phyloP scores from a whole-genome alignment of 179 eudicot species.

The Beta corolliflora region DNA sequence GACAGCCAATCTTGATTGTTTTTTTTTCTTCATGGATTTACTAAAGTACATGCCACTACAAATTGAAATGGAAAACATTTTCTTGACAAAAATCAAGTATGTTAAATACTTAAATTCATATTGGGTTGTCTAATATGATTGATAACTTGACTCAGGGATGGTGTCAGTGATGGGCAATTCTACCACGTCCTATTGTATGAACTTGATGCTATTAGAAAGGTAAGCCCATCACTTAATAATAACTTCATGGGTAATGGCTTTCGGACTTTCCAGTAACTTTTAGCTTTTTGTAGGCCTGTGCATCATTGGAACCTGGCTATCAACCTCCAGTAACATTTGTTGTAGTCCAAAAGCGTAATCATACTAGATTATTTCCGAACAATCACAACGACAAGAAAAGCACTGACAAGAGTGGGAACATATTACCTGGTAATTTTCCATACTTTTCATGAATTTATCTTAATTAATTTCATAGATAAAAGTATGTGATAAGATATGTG shows the following conservation, averaged over 20 bases:
- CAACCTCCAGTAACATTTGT: constrained; percentile 96
- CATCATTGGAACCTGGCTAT: constrained; percentile 80
- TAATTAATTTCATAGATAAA: neutral
- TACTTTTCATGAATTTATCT: neutral
- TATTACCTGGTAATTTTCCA: constrained; percentile 70
- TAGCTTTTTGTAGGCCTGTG: constrained; percentile 64
- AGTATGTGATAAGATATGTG: no score
- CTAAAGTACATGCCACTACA: neutral
- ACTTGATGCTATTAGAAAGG: constrained; percentile 94
- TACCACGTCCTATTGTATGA: constrained; percentile 83
- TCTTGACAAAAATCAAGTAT: neutral
- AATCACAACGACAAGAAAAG: constrained; percentile 69
- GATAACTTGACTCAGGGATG: constrained; percentile 57
- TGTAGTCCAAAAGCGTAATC: constrained; percentile 95
- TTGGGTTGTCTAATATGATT: constrained; percentile 3
- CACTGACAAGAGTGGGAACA: constrained; percentile 82
- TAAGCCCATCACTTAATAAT: constrained; percentile 17
- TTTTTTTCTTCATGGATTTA: no score
- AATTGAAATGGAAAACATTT: neutral
- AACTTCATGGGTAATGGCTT: neutral
- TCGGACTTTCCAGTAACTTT: constrained; percentile 10
- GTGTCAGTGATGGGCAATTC: constrained; percentile 94
- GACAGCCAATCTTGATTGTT: neutral
- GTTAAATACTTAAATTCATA: neutral
- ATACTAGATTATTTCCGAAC: constrained; percentile 78